Conservation (phyloP, 108 stramenopile species). For the Cyclostephanos invisitatus region DNA sequence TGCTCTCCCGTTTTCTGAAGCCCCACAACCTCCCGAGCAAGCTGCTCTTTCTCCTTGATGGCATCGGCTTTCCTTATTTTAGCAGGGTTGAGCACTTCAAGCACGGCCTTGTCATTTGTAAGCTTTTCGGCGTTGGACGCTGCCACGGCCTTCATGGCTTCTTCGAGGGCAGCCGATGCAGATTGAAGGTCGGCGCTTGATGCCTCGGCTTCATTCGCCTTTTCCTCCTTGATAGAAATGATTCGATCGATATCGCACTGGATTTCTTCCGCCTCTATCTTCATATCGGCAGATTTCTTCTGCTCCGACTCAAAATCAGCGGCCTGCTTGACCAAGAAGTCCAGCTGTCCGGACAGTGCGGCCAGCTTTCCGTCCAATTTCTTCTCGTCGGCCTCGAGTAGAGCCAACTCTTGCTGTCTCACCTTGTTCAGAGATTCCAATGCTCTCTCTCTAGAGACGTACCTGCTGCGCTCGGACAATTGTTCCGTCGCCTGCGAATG, state of each 20-base stretch:
- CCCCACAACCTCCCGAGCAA: slow-evolving; percentile 28
- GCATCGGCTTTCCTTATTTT: slow-evolving; percentile 28
- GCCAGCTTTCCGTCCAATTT: slow-evolving; percentile 32
- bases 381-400: slow-evolving; percentile 37
- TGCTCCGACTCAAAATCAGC: slow-evolving; percentile 44
- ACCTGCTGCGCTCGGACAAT: slow-evolving; percentile 36
- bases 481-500: slow-evolving; percentile 33
- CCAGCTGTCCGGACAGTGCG: slow-evolving; percentile 39
- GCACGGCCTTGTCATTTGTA: slow-evolving; percentile 28
- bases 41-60: slow-evolving; percentile 47
- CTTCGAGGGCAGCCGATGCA: slow-evolving; percentile 16
- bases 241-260: slow-evolving; percentile 27
- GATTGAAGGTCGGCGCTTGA: slow-evolving; percentile 18
- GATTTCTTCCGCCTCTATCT: slow-evolving; percentile 30
- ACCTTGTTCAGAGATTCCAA: slow-evolving; percentile 29
- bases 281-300: slow-evolving; percentile 24
- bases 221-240: slow-evolving; percentile 11
- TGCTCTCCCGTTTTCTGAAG: slow-evolving; percentile 25
- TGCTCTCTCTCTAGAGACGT: slow-evolving; percentile 35
- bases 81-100: slow-evolving; percentile 30
- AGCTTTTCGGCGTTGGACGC: slow-evolving; percentile 22
- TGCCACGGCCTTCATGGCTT: slow-evolving; percentile 11
- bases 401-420: slow-evolving; percentile 31
- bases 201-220: slow-evolving; percentile 14
- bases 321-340: slow-evolving; percentile 34